Percentiles rank a stretch among this genome's conserved stretches.
These are phyloP conservation scores for Phytophthora tubulina DNA, from an alignment of 352 stramenopile genomes.

Conservation along the genomic window DNA sequence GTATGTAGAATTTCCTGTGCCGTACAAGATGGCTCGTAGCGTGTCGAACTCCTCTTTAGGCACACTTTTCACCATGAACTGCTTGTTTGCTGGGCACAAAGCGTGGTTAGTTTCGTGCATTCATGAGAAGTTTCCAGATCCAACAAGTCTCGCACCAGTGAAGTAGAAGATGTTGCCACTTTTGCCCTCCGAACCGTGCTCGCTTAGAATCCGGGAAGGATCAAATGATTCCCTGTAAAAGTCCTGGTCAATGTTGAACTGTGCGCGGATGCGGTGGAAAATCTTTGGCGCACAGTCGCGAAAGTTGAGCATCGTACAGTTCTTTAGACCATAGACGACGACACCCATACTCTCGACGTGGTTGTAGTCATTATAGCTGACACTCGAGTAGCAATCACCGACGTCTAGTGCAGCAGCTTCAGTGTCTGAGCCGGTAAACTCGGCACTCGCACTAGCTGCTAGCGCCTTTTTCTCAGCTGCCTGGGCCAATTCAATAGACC, in stretches of 20 bases:
- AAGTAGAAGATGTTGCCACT: conserved; percentile 92
- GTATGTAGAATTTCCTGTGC: background rate
- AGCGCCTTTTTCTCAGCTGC: conserved; percentile 38
- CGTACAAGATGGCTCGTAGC: conserved; percentile 79
- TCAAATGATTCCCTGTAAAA: conserved; percentile 86
- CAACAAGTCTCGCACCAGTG: conserved; percentile 43
- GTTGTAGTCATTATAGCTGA: conserved; percentile 77
- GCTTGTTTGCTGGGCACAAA: conserved; percentile 69
- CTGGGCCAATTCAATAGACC: conserved; percentile 71
- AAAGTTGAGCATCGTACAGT: conserved; percentile 71
- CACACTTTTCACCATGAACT: conserved; percentile 92
- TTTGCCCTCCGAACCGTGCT: conserved; percentile 85
- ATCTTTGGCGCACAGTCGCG: conserved; percentile 82
- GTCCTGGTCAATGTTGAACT: conserved; percentile 75
- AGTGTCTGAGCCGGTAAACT: conserved; percentile 35
- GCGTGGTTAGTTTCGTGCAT: conserved; percentile 15
- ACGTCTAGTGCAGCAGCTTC: conserved; percentile 25
- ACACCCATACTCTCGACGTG: conserved; percentile 75
- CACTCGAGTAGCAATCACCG: conserved; percentile 34
- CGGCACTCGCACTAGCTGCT: conserved; percentile 20
- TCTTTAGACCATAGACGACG: conserved; percentile 71
- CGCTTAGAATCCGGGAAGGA: conserved; percentile 70
- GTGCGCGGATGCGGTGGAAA: conserved; percentile 80
- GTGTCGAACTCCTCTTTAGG: conserved; percentile 88
- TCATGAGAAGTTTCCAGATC: background rate